These are phyloP conservation scores for Candida endomychidarum DNA, from an alignment of 805 yeast species.

Conservation along the genomic window DNA sequence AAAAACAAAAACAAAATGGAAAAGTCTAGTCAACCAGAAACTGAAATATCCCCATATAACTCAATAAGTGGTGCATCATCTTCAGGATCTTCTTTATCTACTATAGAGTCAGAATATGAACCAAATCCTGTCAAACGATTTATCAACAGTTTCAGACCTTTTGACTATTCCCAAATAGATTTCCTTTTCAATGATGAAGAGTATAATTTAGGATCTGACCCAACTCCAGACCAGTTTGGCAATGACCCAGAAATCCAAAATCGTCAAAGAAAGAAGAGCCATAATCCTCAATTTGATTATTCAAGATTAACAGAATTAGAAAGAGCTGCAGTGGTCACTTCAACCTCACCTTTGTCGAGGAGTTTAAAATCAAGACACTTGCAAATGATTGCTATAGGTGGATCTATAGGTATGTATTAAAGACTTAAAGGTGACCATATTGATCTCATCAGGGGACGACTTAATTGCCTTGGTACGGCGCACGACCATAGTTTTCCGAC, in stretches of 20 bases:
- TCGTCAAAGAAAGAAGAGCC: slow-evolving; percentile 1
- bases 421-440: too few species aligned
- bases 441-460: not conserved
- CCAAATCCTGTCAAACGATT: slow-evolving; percentile 19
- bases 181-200: slow-evolving; percentile 16
- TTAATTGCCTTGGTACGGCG: too few species aligned
- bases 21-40: slow-evolving; percentile 3
- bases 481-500: too few species aligned
- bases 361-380: slow-evolving; percentile 20
- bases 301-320: slow-evolving; percentile 28
- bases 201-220: not conserved
- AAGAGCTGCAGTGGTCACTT: slow-evolving; percentile 34
- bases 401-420: slow-evolving; percentile 20
- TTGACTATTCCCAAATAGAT: slow-evolving; percentile 24
- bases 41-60: slow-evolving; percentile 12
- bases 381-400: slow-evolving; percentile 25
- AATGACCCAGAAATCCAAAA: not conserved
- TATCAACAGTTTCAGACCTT: slow-evolving; percentile 26
- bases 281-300: slow-evolving; percentile 29
- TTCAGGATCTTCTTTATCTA: slow-evolving; percentile 1
- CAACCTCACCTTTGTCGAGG: slow-evolving; percentile 31
- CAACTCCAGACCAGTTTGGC: too few species aligned
- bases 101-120: slow-evolving; percentile 14
- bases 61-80: slow-evolving; percentile 6
- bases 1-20: slow-evolving; percentile 3